Percentiles rank a stretch among this genome's conserved stretches.
Conservation (phyloP, 306 rosid genomes). For the Quillaja saponaria region DNA sequence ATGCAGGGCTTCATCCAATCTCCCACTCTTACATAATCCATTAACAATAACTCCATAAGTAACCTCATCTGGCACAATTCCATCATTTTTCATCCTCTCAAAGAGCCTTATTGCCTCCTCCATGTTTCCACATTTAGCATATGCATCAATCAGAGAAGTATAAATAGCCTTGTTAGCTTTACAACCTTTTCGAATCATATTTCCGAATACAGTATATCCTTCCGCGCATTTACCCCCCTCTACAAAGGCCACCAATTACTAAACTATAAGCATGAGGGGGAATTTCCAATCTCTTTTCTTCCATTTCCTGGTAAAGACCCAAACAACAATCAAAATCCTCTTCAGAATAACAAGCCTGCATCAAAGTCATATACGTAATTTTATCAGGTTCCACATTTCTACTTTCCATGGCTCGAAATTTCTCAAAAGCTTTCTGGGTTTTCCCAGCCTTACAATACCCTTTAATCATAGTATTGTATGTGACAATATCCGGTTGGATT, state of each 20-base stretch:
- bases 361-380: constrained; percentile 68
- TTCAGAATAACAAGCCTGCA: constrained; percentile 68
- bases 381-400: constrained; percentile 64
- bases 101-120: constrained; percentile 66
- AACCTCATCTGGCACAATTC: constrained; percentile 72
- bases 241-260: constrained; percentile 73
- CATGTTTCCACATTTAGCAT: constrained; percentile 60
- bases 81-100: constrained; percentile 64
- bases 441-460: constrained; percentile 78
- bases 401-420: constrained; percentile 56
- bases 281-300: constrained; percentile 60
- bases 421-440: constrained; percentile 51
- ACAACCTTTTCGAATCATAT: constrained; percentile 59
- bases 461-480: constrained; percentile 73
- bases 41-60: constrained; percentile 76
- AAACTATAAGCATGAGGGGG: constrained; percentile 66
- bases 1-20: constrained; percentile 70
- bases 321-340: constrained; percentile 63
- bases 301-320: constrained; percentile 85
- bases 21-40: constrained; percentile 82
- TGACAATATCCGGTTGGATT: constrained; percentile 61
- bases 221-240: constrained; percentile 57
- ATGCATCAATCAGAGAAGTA: constrained; percentile 72
- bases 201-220: constrained; percentile 60
- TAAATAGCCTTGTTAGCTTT: constrained; percentile 68